Conservation (phyloP, 768 basidiomycete genomes). For the Auricularia heimuer region DNA sequence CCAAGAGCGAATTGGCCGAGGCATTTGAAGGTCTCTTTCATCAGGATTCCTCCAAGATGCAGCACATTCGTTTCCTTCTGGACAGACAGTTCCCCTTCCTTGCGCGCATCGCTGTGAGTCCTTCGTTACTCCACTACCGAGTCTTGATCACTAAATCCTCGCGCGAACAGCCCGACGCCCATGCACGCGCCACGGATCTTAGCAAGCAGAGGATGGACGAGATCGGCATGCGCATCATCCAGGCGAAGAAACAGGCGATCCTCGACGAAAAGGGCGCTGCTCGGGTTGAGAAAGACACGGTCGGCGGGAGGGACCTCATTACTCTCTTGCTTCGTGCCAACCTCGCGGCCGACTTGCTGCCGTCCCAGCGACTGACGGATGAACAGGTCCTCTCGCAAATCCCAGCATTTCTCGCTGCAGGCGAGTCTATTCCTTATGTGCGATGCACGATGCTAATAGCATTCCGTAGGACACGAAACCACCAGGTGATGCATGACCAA, state of each 20-base stretch:
- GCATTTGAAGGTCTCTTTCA: conserved; percentile 26
- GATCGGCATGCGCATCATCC: neutral
- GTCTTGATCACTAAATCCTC: conserved; percentile 14
- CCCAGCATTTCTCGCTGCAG: conserved; percentile 47
- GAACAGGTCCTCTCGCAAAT: conserved; percentile 53
- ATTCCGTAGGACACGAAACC: conserved; percentile 11
- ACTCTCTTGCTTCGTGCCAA: conserved; percentile 55
- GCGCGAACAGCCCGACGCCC: neutral
- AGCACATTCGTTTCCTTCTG: conserved; percentile 20
- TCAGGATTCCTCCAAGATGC: conserved; percentile 1
- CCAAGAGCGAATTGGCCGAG: conserved; percentile 23
- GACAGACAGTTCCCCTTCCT: conserved; percentile 18
- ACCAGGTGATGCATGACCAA: conserved; percentile 13
- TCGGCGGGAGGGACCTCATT: conserved; percentile 43
- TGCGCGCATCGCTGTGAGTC: conserved; percentile 13
- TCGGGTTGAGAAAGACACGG: neutral
- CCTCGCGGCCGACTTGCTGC: conserved; percentile 47
- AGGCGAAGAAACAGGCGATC: conserved; percentile 3
- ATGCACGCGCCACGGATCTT: neutral
- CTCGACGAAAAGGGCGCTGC: conserved; percentile 9
- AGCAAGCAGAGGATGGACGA: neutral
- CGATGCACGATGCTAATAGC: too few relatives aligned
- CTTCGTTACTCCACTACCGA: conserved; percentile 1
- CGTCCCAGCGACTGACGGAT: conserved; percentile 46
- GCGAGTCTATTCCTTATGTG: neutral